phyloP scores from a whole-genome alignment of 495 filamentous ascomycete genomes.

The Neurospora sp. region DNA sequence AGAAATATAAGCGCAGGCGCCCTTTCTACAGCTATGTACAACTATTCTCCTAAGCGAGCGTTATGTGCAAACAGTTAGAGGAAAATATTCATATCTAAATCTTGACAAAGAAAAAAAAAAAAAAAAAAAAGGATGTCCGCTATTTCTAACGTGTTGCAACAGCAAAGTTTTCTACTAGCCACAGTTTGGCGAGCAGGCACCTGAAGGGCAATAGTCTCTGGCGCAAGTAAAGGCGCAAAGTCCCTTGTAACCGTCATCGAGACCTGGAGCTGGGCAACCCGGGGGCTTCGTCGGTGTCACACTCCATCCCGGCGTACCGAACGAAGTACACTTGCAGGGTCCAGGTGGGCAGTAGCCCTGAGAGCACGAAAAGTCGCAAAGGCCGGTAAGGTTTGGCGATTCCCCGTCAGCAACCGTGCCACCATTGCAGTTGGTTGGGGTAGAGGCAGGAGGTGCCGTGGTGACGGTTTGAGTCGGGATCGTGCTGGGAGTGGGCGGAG shows the following conservation, averaged over 20 bases:
- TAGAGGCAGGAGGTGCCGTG: background rate
- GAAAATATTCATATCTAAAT: background rate
- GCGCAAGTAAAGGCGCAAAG: slow-evolving; percentile 34
- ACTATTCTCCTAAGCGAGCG: background rate
- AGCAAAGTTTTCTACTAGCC: background rate
- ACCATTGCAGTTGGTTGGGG: slow-evolving; percentile 16
- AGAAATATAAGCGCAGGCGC: background rate
- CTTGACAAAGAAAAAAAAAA: background rate
- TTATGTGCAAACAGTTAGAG: background rate
- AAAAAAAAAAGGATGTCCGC: background rate
- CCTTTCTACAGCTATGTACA: background rate
- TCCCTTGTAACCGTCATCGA: slow-evolving; percentile 28
- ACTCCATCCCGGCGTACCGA: slow-evolving; percentile 17
- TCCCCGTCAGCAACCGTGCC: slow-evolving; percentile 20
- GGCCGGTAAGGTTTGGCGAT: slow-evolving; percentile 30
- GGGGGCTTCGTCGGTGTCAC: slow-evolving; percentile 14
- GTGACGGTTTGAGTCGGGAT: background rate
- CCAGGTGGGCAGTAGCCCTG: slow-evolving; percentile 31
- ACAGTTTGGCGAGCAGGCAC: slow-evolving; percentile 21
- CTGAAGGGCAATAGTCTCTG: slow-evolving; percentile 32
- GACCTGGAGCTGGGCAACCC: slow-evolving; percentile 21
- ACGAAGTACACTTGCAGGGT: slow-evolving; percentile 29
- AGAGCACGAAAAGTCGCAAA: slow-evolving; percentile 31
- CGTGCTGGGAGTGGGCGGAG: slow-evolving; percentile 9
- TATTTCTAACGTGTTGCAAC: background rate